Conservation (phyloP, 176 grass and related monocot species). For the Guadua angustifolia region DNA sequence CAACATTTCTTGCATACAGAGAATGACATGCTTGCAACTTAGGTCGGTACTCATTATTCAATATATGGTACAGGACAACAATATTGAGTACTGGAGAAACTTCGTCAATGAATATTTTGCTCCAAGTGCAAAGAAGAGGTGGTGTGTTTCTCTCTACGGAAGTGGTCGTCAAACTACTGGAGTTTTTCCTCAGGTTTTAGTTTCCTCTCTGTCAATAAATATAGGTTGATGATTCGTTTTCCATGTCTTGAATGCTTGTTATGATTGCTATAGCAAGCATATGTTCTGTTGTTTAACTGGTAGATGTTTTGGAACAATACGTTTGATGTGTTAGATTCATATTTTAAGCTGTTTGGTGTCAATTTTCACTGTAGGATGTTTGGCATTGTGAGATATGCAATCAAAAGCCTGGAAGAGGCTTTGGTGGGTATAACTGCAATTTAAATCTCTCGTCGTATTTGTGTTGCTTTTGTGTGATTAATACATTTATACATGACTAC, state of each 20-base stretch:
- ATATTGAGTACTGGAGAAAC: slow-evolving; percentile 97
- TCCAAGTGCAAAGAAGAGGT: slow-evolving; percentile 94
- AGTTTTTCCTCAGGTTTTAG: slow-evolving; percentile 91
- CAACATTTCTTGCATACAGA: slow-evolving; percentile 10
- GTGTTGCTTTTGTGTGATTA: slow-evolving; percentile 6
- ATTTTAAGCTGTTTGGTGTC: background rate
- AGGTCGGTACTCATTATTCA: slow-evolving; percentile 16
- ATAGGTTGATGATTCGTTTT: background rate
- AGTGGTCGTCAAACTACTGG: slow-evolving; percentile 96
- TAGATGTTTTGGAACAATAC: background rate
- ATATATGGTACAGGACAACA: slow-evolving; percentile 75
- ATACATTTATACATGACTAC: background rate
- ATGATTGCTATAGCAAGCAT: background rate
- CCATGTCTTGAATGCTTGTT: background rate
- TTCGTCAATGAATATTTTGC: slow-evolving; percentile 96
- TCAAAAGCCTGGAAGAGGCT: slow-evolving; percentile 86
- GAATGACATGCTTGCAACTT: background rate
- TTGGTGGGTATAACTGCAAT: slow-evolving; percentile 66
- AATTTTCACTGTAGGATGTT: slow-evolving; percentile 70
- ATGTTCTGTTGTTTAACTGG: background rate
- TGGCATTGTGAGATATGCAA: slow-evolving; percentile 99
- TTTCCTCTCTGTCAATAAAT: background rate
- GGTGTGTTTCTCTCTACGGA: slow-evolving; percentile 98
- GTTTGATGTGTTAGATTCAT: background rate
- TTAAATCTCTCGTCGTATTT: background rate